A percentile compares a stretch with the other conserved stretches of the same genome.
Conservation (phyloP, 1,284 basidiomycete species). For the Sanghuangporus weigelae region DNA sequence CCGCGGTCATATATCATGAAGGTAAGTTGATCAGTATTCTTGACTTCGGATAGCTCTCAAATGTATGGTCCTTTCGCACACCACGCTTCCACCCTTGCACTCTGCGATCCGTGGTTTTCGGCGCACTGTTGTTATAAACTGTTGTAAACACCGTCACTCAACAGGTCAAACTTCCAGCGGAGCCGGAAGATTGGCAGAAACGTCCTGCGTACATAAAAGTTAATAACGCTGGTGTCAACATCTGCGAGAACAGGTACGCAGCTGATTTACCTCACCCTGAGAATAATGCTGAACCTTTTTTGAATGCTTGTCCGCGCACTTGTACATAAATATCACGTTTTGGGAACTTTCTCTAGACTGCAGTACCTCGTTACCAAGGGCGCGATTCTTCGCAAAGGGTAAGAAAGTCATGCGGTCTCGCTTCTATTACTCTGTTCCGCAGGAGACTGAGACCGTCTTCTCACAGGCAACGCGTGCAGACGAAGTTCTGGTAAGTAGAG, state of each 20-base stretch:
- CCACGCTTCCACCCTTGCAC: neutral
- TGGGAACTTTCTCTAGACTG: constrained; percentile 39
- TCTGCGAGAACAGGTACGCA: constrained; percentile 74
- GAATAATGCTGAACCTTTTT: neutral
- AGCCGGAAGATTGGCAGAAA: constrained; percentile 70
- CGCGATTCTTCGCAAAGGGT: constrained; percentile 79
- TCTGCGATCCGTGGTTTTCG: neutral
- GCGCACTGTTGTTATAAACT: neutral
- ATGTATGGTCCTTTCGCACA: constrained; percentile 7
- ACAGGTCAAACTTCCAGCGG: constrained; percentile 78
- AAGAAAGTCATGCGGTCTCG: constrained; percentile 22
- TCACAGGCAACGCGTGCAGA: constrained; percentile 64
- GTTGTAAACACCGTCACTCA: neutral
- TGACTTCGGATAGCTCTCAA: constrained; percentile 6
- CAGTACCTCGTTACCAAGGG: constrained; percentile 81
- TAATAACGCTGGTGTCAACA: constrained; percentile 67
- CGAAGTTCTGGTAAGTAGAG: constrained; percentile 64
- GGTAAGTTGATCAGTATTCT: constrained; percentile 32
- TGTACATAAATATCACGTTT: neutral
- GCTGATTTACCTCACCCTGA: constrained; percentile 16
- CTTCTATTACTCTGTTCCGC: constrained; percentile 9
- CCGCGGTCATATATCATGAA: constrained; percentile 82
- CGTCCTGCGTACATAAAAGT: constrained; percentile 75
- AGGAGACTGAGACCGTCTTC: neutral
- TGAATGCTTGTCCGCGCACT: neutral